Base-by-base conservation (phyloP, 371 early-diverging fungal genomes). In the Funneliformis caledonium region DNA sequence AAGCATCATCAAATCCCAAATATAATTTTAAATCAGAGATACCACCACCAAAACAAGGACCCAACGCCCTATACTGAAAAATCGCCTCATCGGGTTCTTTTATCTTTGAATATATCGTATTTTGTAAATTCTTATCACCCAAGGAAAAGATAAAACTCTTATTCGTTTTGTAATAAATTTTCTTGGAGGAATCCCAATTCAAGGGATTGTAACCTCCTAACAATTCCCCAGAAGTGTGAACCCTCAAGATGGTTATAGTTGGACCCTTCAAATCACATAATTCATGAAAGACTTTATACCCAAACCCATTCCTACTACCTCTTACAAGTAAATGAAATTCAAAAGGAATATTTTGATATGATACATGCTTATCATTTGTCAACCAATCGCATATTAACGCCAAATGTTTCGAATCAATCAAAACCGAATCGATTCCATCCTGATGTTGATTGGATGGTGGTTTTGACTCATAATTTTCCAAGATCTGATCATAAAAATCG, bases 171-270 rank as follows among this genome's bases (percentile, higher is more conserved):
- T 19, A 16, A 22, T 56, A 56, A 26, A 4, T 31, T 37, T 22
- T 37, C 5, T 73, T 50, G 2, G 42, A 31, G 6, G 52, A 42
- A 9, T 47, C 33, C 76, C 76, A 76, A 33, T 33, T 31, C 10
- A 62, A 22, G 2, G 76, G 76, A 76, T 76, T 76, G 33, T 61
- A 76, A 2, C 76, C 76, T 19, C 76, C 76, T 22, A 76, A 12
- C n/a, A 76, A 22, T 62, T 76, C 62, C 16, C 42, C 37, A 62
- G 60, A 22, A 16, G 37, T 33, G 4, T 33, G 16, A n/a, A 76
- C 26, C 14, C 43, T 59, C n/a, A 61, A 16, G 5, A 76, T 45
- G 10, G 61, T 43, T 12, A 76, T 31, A 1, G 76, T 76, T 42
- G 76, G 76, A 2, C 76, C 76, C 5, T 76, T 59, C 8, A n/a